Base-by-base conservation (phyloP, 2,329 filamentous ascomycete species). In the Periconia sp. region DNA sequence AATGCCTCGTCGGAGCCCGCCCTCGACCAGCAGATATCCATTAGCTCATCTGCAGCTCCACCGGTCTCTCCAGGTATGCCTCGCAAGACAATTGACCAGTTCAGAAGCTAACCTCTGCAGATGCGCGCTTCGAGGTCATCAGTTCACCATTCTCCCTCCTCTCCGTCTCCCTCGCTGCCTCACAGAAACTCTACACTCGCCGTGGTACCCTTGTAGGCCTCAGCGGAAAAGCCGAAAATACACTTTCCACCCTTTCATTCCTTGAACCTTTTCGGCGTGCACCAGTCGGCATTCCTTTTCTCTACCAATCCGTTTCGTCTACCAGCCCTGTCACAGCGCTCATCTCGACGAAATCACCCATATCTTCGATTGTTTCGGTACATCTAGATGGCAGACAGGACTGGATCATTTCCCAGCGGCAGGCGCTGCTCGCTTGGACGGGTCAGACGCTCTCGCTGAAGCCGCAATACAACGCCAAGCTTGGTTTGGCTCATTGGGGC, bases 391-490 rank as follows among this genome's bases (percentile, higher is more conserved):
- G 94, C 44, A 90, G 91, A 4, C 86, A 91, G 44, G 94, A 99
- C 73, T 99, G 94, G 92, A 89, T 96, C 78, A 77, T 99, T 7
- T 82, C 89, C 5, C 92, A 97, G 68, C 82, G 89, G 50, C 87
- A 89, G 54, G 91, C 91, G 1, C 78, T 99, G 39, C 78, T 97
- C n/a, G 94, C 94, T 40, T 99, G 94, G 94, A 96, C 92, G 0
- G 94, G 94, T 19, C 89, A 95, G 67, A 91, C 89, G 1, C 78
- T 99, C 40, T 78, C 79, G 12, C 80, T 94, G 31, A 85, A 84
- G 24, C 89, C 92, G 3, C 86, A 84, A 33, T 78, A 95, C 53
- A 92, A 91, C 59, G 80, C 80, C 30, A 81, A 81, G 52, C 80
- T 96, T 64, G 85, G 88, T 43, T 65, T 96, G 37, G 85, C 90